A percentile compares a stretch with the other conserved stretches of the same genome.
Conservation (phyloP, 2,329 filamentous ascomycete genomes). For the Fusarium odoratissimum region DNA sequence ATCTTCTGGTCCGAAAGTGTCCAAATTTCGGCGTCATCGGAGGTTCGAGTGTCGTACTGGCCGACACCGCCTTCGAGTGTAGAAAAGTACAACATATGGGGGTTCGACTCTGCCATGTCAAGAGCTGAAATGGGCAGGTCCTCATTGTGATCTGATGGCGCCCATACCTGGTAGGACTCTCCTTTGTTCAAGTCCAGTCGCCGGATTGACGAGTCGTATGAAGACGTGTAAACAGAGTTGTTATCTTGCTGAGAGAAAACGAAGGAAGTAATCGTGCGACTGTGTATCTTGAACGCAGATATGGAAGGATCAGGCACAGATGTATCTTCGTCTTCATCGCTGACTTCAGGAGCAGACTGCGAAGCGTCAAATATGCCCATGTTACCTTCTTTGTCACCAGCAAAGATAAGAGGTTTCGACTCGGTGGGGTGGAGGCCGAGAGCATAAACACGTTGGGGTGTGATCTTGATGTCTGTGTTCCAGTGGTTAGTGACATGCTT, state of each 20-base stretch:
- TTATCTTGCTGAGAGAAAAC: constrained; percentile 78
- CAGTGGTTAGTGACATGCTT: not conserved
- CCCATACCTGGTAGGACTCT: constrained; percentile 83
- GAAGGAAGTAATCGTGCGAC: constrained; percentile 87
- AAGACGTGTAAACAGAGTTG: constrained; percentile 83
- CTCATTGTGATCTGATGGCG: constrained; percentile 73
- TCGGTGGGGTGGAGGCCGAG: constrained; percentile 89
- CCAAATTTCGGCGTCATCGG: constrained; percentile 72
- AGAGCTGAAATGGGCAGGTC: constrained; percentile 87
- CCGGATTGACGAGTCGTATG: constrained; percentile 93
- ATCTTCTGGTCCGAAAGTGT: constrained; percentile 91
- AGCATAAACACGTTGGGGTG: constrained; percentile 86
- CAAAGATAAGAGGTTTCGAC: constrained; percentile 89
- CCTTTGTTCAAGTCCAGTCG: constrained; percentile 86
- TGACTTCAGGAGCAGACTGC: constrained; percentile 70
- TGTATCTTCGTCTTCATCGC: constrained; percentile 76
- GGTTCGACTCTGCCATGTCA: constrained; percentile 78
- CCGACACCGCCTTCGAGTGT: constrained; percentile 86
- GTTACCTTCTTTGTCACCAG: constrained; percentile 92
- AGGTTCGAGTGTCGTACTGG: constrained; percentile 79
- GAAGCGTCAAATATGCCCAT: constrained; percentile 92
- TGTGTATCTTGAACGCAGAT: constrained; percentile 89
- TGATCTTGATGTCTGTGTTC: constrained; percentile 83
- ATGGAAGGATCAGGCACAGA: constrained; percentile 80
- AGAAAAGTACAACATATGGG: constrained; percentile 85